phyloP scores from a whole-genome alignment of 306 rosid genomes.

The Inga leiocalycina region DNA sequence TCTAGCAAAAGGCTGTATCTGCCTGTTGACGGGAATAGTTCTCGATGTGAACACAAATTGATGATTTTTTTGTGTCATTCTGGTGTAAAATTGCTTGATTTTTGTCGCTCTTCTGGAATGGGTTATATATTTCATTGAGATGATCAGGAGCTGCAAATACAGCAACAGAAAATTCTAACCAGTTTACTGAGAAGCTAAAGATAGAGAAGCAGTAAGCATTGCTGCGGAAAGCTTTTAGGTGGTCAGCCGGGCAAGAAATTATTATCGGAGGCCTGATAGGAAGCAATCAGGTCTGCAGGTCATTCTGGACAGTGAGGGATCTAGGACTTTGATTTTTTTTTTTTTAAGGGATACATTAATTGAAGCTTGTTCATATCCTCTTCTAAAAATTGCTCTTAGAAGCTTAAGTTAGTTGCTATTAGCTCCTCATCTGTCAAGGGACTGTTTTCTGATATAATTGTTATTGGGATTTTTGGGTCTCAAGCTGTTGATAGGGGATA shows the following conservation, averaged over 20 bases:
- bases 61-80: too few relatives aligned
- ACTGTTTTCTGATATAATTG: background rate
- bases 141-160: background rate
- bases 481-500: background rate
- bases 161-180: background rate
- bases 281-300: background rate
- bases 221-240: background rate
- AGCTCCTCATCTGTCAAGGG: background rate
- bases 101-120: background rate
- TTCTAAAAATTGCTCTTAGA: background rate
- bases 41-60: too few relatives aligned
- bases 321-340: background rate
- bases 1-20: too few relatives aligned
- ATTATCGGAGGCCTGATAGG: background rate
- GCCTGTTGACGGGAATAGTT: too few relatives aligned
- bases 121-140: constrained; percentile 6
- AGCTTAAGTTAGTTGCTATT: background rate
- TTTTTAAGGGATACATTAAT: background rate
- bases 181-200: background rate
- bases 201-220: background rate
- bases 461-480: background rate
- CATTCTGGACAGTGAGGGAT: background rate
- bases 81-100: background rate
- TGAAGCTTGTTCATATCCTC: background rate
- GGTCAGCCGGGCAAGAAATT: background rate